Evolutionary conservation across 192 early-diverging fungal species (phyloP).

Genomic region (Coemansia sp.): DNA sequence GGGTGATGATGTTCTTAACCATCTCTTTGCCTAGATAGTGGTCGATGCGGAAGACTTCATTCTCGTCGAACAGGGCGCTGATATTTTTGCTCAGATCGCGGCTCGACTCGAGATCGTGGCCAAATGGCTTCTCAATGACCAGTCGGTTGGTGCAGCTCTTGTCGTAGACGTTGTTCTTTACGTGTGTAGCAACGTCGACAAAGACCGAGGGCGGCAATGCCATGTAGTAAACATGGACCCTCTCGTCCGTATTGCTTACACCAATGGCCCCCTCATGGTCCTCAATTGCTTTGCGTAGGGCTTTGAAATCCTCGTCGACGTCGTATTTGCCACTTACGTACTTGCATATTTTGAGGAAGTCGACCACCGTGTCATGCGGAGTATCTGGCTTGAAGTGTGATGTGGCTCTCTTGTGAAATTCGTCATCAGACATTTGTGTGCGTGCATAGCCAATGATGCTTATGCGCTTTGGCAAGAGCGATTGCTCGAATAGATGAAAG

Average conservation of each 20-base stretch:
- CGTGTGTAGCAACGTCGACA: conserved; percentile 71
- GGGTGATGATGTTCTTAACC: conserved; percentile 93
- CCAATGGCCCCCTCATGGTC: conserved; percentile 54
- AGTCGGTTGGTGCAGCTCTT: conserved; percentile 69
- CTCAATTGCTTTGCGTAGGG: conserved; percentile 63
- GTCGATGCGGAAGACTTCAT: conserved; percentile 95
- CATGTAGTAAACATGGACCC: conserved; percentile 82
- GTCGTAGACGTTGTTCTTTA: conserved; percentile 71
- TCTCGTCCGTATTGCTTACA: conserved; percentile 18
- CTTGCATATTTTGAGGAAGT: conserved; percentile 70
- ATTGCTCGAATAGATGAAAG: conserved; percentile 84
- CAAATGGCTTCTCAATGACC: conserved; percentile 97
- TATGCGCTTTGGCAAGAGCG: conserved; percentile 72
- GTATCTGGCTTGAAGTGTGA: conserved; percentile 55
- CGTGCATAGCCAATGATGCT: conserved; percentile 93
- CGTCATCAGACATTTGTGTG: conserved; percentile 68
- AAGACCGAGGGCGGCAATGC: conserved; percentile 93
- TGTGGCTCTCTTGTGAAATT: conserved; percentile 75
- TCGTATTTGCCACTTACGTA: conserved; percentile 90
- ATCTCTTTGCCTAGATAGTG: conserved; percentile 98
- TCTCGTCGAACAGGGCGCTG: conserved; percentile 74
- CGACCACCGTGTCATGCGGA: conserved; percentile 34
- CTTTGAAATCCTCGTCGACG: conserved; percentile 66
- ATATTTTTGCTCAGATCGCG: conserved; percentile 67
- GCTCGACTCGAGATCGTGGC: conserved; percentile 80